Conservation (phyloP, 495 filamentous ascomycete species). For the Mytilinidion resinicola region DNA sequence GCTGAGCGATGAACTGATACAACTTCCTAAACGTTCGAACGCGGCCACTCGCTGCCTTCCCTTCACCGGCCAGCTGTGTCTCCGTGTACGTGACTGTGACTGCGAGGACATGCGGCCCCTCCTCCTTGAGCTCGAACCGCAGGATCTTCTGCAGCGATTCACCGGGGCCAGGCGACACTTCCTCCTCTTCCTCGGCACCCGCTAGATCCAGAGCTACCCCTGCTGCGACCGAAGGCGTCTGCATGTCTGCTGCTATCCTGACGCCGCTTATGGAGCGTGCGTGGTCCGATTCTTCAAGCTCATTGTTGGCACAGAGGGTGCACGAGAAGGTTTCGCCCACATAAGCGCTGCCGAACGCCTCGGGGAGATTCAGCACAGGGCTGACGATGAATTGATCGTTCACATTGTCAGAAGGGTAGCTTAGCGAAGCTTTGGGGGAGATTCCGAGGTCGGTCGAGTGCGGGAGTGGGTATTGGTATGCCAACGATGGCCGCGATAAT, state of each 20-base stretch:
- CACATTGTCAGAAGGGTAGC: slow-evolving; percentile 45
- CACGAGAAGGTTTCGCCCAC: slow-evolving; percentile 94
- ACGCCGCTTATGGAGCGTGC: slow-evolving; percentile 57
- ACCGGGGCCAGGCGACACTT: slow-evolving; percentile 54
- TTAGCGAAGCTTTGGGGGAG: slow-evolving; percentile 46
- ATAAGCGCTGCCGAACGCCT: slow-evolving; percentile 87
- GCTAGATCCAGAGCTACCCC: slow-evolving; percentile 49
- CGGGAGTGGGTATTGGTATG: slow-evolving; percentile 50
- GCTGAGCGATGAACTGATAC: slow-evolving; percentile 92
- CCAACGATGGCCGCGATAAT: slow-evolving; percentile 39
- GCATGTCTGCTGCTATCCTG: slow-evolving; percentile 85
- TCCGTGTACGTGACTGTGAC: slow-evolving; percentile 90
- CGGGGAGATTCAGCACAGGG: slow-evolving; percentile 77
- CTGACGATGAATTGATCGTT: slow-evolving; percentile 53
- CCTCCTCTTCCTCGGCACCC: slow-evolving; percentile 26
- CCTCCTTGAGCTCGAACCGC: slow-evolving; percentile 82
- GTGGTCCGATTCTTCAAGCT: slow-evolving; percentile 43
- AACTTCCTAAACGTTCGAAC: slow-evolving; percentile 87
- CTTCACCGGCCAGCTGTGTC: slow-evolving; percentile 39
- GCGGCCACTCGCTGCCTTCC: slow-evolving; percentile 43
- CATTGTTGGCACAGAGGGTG: slow-evolving; percentile 91
- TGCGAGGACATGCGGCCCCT: slow-evolving; percentile 87
- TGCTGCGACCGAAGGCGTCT: slow-evolving; percentile 64
- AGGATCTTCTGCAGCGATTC: slow-evolving; percentile 76
- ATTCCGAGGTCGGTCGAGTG: slow-evolving; percentile 39